Evolutionary conservation across 768 basidiomycete species (phyloP).

Genomic region (Sutorius australiensis): DNA sequence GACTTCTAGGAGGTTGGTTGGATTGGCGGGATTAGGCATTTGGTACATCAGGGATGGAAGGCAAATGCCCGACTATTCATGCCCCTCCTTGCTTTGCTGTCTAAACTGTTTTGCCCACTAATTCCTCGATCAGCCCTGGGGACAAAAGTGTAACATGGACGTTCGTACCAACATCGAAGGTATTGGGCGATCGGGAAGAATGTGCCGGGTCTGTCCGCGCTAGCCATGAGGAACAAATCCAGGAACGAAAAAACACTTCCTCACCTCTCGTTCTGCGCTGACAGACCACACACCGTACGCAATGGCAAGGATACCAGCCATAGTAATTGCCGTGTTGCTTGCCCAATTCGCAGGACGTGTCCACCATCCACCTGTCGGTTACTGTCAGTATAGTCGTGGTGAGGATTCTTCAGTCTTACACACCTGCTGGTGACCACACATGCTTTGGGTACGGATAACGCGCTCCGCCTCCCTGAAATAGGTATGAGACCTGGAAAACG

Average conservation of each 20-base stretch:
- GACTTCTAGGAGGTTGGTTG: background rate
- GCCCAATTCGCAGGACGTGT: constrained; percentile 87
- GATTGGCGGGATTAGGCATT: background rate
- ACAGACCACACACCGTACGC: constrained; percentile 67
- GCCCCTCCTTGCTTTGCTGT: constrained; percentile 22
- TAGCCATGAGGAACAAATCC: constrained; percentile 3
- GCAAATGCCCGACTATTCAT: background rate
- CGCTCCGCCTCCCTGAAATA: constrained; percentile 68
- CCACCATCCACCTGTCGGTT: constrained; percentile 87
- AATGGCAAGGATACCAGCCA: constrained; percentile 62
- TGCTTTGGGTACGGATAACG: constrained; percentile 93
- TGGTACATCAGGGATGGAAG: background rate
- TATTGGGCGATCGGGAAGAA: constrained; percentile 63
- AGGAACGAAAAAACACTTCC: background rate
- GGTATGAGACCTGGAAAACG: background rate
- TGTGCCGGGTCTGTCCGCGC: constrained; percentile 48
- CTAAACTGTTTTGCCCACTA: constrained; percentile 54
- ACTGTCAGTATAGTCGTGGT: background rate
- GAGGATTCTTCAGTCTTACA: constrained; percentile 9
- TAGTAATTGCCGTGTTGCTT: constrained; percentile 72
- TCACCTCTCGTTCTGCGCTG: constrained; percentile 78
- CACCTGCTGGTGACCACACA: constrained; percentile 92
- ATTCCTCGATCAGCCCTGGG: background rate
- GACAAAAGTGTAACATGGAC: background rate
- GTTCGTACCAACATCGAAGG: constrained; percentile 72